These are phyloP conservation scores for Selaginella tamariscina DNA, from an alignment of 75 land plant genomes.

Conservation along the genomic window DNA sequence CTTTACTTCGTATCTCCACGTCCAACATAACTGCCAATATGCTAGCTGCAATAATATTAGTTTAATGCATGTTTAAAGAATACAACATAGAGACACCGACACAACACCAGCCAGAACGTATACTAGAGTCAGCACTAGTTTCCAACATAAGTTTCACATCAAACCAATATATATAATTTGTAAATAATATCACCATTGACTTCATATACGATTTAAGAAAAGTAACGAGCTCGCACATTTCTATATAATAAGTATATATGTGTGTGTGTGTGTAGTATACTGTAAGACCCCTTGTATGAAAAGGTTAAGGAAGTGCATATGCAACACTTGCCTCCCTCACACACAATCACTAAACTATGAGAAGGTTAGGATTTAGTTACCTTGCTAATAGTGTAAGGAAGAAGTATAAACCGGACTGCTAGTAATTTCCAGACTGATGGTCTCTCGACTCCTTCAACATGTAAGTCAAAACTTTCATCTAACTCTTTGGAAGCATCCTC, in stretches of 20 bases:
- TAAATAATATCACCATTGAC: no score
- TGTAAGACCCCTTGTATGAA: no score
- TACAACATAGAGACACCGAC: no score
- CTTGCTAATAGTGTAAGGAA: conserved; percentile 81
- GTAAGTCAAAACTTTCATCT: conserved; percentile 76
- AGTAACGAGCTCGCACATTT: not conserved
- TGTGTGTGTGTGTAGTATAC: no score
- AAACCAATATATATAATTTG: no score
- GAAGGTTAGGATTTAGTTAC: conserved; percentile 15
- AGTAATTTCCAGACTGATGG: conserved; percentile 68
- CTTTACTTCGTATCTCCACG: conserved; percentile 72
- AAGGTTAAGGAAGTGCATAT: no score
- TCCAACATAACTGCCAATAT: conserved; percentile 59
- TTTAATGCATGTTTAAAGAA: not conserved
- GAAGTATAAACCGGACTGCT: conserved; percentile 52
- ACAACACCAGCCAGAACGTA: no score
- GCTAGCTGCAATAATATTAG: conserved; percentile 33
- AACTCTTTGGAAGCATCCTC: conserved; percentile 49
- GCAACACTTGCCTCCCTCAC: not conserved
- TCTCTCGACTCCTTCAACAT: conserved; percentile 73
- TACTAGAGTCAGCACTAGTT: no score
- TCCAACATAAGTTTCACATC: no score
- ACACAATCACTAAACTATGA: not conserved
- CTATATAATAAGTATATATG: no score
- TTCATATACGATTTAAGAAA: conserved; percentile 2